Conservation (phyloP, 192 early-diverging fungal species). For the Phycomyces nitens region DNA sequence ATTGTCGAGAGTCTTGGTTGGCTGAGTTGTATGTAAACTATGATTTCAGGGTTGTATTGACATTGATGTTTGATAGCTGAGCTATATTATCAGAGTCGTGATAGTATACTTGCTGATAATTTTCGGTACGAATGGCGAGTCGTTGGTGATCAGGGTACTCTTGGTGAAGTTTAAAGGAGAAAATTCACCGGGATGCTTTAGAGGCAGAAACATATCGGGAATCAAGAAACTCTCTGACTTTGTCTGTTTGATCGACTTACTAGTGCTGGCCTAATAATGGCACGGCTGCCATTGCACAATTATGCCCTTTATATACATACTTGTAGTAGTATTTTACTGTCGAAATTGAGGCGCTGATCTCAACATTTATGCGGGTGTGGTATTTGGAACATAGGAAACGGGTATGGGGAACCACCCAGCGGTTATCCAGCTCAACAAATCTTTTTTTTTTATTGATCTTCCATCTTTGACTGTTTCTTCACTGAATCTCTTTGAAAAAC, state of each 20-base stretch:
- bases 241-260: not conserved
- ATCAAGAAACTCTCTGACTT: conserved; percentile 12
- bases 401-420: conserved; percentile 33
- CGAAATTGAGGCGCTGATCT: conserved; percentile 1
- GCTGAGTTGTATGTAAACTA: too few species aligned
- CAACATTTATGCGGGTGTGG: conserved; percentile 37
- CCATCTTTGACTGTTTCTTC: conserved; percentile 11
- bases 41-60: too few species aligned
- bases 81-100: too few species aligned
- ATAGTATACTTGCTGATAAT: conserved; percentile 15
- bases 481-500: too few species aligned
- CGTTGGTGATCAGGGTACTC: conserved; percentile 20
- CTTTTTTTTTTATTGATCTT: not conserved
- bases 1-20: too few species aligned
- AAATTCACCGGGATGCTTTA: conserved; percentile 33
- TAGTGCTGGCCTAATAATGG: not conserved
- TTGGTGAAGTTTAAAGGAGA: conserved; percentile 23
- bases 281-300: too few species aligned
- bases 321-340: conserved; percentile 7
- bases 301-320: too few species aligned
- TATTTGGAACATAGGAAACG: conserved; percentile 32
- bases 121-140: conserved; percentile 22
- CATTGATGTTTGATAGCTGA: too few species aligned
- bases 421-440: conserved; percentile 26
- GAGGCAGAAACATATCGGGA: conserved; percentile 26